These are phyloP conservation scores for Globisporangium carolinianum DNA, from an alignment of 352 stramenopile genomes.

Conservation along the genomic window DNA sequence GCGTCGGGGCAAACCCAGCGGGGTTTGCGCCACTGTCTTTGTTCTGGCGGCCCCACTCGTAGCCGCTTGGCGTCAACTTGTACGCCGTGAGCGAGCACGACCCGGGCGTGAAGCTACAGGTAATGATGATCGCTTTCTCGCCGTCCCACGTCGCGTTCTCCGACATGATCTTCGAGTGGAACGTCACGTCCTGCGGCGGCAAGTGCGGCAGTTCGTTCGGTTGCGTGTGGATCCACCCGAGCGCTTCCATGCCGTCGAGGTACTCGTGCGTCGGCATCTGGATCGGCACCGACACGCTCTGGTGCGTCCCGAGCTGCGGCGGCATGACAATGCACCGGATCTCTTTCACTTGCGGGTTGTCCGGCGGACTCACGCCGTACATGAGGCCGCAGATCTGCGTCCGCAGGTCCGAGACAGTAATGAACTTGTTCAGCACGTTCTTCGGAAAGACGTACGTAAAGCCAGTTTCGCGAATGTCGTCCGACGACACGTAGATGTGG, in stretches of 20 bases:
- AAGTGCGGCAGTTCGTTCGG: conserved; percentile 97
- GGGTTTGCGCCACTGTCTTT: conserved; percentile 93
- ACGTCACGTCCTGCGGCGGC: conserved; percentile 93
- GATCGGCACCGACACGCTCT: conserved; percentile 96
- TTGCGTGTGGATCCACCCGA: conserved; percentile 99
- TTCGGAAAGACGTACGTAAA: conserved; percentile 99
- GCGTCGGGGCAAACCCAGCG: conserved; percentile 92
- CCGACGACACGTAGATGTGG: conserved; percentile 99
- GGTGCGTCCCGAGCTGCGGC: conserved; percentile 97
- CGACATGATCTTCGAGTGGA: conserved; percentile 95
- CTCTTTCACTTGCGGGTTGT: conserved; percentile 99
- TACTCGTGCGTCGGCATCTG: conserved; percentile 95
- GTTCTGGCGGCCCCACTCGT: conserved; percentile 98
- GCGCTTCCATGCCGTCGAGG: conserved; percentile 95
- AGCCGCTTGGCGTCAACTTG: conserved; percentile 94
- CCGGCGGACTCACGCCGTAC: conserved; percentile 97
- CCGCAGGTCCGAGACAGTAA: conserved; percentile 96
- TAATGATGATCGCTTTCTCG: conserved; percentile 98
- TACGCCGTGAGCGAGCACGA: conserved; percentile 99
- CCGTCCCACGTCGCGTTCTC: conserved; percentile 96
- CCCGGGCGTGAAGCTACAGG: conserved; percentile 97
- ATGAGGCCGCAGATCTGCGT: conserved; percentile 98
- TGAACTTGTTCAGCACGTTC: conserved; percentile 99
- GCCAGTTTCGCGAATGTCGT: conserved; percentile 96
- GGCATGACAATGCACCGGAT: conserved; percentile 99